Base-by-base conservation (phyloP, 2,329 filamentous ascomycete genomes). In the Lasiodiplodia sp. region DNA sequence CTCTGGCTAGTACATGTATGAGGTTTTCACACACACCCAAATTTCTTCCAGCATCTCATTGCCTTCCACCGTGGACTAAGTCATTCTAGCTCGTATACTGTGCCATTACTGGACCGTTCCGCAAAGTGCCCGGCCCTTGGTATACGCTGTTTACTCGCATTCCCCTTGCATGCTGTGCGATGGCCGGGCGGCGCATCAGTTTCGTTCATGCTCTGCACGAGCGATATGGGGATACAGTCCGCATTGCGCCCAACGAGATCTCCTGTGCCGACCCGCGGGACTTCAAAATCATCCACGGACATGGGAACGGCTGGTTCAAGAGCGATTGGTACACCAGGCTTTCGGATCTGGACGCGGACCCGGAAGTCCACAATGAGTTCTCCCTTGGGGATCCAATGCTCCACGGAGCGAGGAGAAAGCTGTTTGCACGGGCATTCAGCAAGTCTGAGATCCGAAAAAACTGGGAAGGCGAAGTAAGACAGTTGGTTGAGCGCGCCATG, bases 211-310 rank as follows among this genome's bases (percentile, higher is more conserved):
- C 73, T 3, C 72, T 80, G 2, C 82, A 84, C 63, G 72, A 77
- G 10, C 73, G 76, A 58, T 82, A 82, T 68, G 82, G 82, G n/a
- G 77, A 81, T 1, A 79, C 78, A 1, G 81, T 84, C 0, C 77
- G 82, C 10, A 69, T 83, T 3, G 74, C 76, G 0, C 82, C 82
- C 0, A 78, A 76, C 31, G 80, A 84, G 67, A 64, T 83, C 0
- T 82, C 81, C 2, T 82, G 82, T 73, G 82, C 76, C 60, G 78
- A 73, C 14, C 79, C 82, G 7, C 10, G 21, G 12, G 23, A 10
- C 14, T 11, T 53, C 21, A 25, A 28, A 4, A n/a, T n/a, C 11
- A 28, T 53, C n/a, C 51, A 53, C 10, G 14, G 51, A 11, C 51
- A 25, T 11, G 51, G 21, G 6, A 53, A 28, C 21, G 51, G 51